These are phyloP conservation scores for Botrytis byssoidea DNA, from an alignment of 2,329 filamentous ascomycete genomes.

Conservation along the genomic window DNA sequence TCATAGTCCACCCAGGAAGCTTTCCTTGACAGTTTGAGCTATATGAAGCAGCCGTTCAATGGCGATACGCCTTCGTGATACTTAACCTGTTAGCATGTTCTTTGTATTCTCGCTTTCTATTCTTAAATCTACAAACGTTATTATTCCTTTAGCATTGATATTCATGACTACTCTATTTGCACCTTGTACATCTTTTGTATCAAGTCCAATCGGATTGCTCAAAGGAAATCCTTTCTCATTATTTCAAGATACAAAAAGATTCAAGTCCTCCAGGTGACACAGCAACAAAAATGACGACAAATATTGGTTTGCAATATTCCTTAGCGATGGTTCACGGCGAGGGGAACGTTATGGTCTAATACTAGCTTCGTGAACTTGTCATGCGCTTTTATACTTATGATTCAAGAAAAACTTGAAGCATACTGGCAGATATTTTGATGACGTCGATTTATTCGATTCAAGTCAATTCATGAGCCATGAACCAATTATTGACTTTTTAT, in stretches of 20 bases:
- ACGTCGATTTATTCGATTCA: neutral
- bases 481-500: no score
- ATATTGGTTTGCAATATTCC: neutral
- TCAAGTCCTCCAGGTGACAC: neutral
- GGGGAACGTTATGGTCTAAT: neutral
- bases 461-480: no score
- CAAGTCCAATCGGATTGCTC: neutral
- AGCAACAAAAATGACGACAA: neutral
- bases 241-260: neutral
- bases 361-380: neutral
- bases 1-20: neutral
- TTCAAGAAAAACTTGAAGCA: neutral
- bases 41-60: neutral
- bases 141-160: neutral
- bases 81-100: neutral
- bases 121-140: neutral
- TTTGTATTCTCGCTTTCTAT: no score
- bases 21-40: neutral
- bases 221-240: neutral
- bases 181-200: neutral
- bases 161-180: neutral
- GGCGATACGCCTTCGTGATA: neutral
- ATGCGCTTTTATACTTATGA: neutral
- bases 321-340: neutral
- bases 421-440: neutral